Evolutionary conservation across 2,329 filamentous ascomycete genomes (phyloP), one percentile per base, ranked within the genome.

Genomic region (Dactylellina haptotyla): DNA sequence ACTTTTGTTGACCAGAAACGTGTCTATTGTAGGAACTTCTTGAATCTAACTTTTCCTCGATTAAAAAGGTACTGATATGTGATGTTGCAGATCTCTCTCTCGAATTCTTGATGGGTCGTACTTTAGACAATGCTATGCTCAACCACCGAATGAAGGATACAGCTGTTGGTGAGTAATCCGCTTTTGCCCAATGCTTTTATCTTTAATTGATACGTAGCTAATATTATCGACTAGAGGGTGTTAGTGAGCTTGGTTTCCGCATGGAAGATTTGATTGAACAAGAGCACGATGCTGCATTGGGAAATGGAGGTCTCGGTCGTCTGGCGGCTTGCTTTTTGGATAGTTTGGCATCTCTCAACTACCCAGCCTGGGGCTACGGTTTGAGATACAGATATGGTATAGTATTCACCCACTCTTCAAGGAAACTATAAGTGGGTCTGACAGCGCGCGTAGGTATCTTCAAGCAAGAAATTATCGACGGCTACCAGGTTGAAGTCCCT

Each of bases 381-480:
- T 84, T 99, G 77, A 88, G 95, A 79, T 99, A 99, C 84, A 87
- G 93, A 81, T 98, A 98, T 80, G 91, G 91, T 75, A 28, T 30
- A 50, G 34, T 10, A 23, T 23, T 8, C 9, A 58, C 6, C 1
- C 3, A 12, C 16, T 10, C 9, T 45, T 28, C 1, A 8, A 16
- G 1, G 23, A 18, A 14, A 20, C 16, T 32, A 23, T 18, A 41
- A 48, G 34, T n/a, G n/a, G n/a, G n/a, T n/a, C 39, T 53, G 41
- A 65, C 26, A 65, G 75, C 83, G 83, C 14, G n/a, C 18, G 10
- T 25, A 73, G 69, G 69, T 80, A 99, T 99, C 81, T 99, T 99
- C 88, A 98, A 98, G 84, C 95, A 99, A 84, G 95, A 98, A 84
- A 98, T 99, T 78, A 89, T 97, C 72, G 91, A 98, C 79, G 95